Percentiles rank a stretch among this genome's conserved stretches.
Conservation (phyloP, 768 basidiomycete genomes). For the Termitomyces sp. region DNA sequence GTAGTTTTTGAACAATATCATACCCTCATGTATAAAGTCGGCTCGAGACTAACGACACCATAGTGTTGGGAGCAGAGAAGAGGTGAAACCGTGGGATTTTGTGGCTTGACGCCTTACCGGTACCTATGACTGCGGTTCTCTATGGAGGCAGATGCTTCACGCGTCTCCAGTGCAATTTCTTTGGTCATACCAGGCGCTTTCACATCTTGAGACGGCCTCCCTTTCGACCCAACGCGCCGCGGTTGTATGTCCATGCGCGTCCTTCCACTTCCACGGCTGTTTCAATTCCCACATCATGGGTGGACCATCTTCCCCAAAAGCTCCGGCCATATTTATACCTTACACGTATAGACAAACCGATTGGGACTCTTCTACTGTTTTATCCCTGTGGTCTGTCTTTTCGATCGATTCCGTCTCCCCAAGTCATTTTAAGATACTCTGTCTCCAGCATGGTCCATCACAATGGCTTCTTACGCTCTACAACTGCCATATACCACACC, state of each 20-base stretch:
- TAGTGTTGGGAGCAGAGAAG: background rate
- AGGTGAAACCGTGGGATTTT: background rate
- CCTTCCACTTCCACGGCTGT: slow-evolving; percentile 8
- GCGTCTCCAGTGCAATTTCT: slow-evolving; percentile 10
- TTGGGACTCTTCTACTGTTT: slow-evolving; percentile 86
- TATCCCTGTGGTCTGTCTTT: slow-evolving; percentile 84
- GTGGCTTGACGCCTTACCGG: background rate
- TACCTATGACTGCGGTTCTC: background rate
- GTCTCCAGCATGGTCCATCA: slow-evolving; percentile 92
- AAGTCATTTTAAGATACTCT: slow-evolving; percentile 5
- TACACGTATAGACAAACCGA: slow-evolving; percentile 92
- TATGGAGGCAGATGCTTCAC: slow-evolving; percentile 13
- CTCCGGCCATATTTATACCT: slow-evolving; percentile 80
- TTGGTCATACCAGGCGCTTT: background rate
- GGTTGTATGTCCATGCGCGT: slow-evolving; percentile 9
- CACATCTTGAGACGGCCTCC: background rate
- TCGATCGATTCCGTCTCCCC: background rate
- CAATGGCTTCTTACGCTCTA: slow-evolving; percentile 88
- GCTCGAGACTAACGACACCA: background rate
- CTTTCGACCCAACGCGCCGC: background rate
- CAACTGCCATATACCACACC: slow-evolving; percentile 65
- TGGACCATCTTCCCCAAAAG: slow-evolving; percentile 58
- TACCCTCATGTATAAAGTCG: slow-evolving; percentile 14
- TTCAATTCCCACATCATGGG: slow-evolving; percentile 46
- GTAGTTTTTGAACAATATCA: slow-evolving; percentile 14